Conservation (phyloP, 306 rosid genomes). For the Casuarina cunninghamiana region DNA sequence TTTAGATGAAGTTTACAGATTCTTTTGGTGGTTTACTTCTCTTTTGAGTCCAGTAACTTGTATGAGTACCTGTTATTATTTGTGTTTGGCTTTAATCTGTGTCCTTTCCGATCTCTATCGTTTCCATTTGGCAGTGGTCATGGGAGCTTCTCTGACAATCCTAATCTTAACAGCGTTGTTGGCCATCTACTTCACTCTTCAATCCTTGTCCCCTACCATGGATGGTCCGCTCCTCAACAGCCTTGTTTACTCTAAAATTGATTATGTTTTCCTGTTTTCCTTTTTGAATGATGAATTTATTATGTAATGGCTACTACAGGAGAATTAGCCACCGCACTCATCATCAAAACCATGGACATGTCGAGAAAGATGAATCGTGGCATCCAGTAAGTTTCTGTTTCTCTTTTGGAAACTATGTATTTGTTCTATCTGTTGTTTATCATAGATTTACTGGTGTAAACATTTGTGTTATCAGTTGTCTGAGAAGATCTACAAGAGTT, state of each 20-base stretch:
- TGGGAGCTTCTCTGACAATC: conserved; percentile 87
- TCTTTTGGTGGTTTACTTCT: neutral
- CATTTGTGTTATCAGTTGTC: conserved; percentile 49
- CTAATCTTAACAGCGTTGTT: conserved; percentile 72
- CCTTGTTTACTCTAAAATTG: neutral
- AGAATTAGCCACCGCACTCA: conserved; percentile 99
- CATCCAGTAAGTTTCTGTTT: conserved; percentile 61
- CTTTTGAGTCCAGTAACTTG: neutral
- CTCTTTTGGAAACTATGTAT: no score
- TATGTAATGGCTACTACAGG: conserved; percentile 41
- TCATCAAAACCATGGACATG: conserved; percentile 98
- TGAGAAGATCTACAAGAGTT: conserved; percentile 54
- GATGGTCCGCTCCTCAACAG: conserved; percentile 63
- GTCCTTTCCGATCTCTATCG: conserved; percentile 14
- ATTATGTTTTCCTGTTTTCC: neutral
- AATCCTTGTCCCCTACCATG: conserved; percentile 95
- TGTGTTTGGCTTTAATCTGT: neutral
- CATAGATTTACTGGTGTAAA: neutral
- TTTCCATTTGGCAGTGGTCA: conserved; percentile 76
- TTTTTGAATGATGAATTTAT: neutral
- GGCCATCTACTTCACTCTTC: conserved; percentile 96
- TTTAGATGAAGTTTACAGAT: neutral
- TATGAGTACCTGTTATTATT: neutral
- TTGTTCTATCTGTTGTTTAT: neutral
- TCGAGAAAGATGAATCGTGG: conserved; percentile 98